Base-by-base conservation (phyloP, 2,329 filamentous ascomycete genomes). In the Aquanectria penicillioides region DNA sequence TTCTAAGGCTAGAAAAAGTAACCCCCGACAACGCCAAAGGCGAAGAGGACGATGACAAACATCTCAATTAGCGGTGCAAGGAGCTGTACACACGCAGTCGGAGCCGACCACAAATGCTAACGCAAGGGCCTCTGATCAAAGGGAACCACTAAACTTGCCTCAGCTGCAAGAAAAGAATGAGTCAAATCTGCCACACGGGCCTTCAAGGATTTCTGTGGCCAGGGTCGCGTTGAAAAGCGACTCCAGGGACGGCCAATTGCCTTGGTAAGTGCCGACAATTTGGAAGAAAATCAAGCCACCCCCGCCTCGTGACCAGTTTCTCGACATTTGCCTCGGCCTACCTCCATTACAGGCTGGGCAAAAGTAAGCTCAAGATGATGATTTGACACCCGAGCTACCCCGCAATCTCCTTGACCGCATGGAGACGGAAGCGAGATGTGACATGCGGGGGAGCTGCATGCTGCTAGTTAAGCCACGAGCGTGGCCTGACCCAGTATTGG, bases 211-310 rank as follows among this genome's bases (percentile, higher is more conserved):
- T n/a, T n/a, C n/a, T n/a, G n/a, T n/a, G n/a, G n/a, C n/a, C n/a
- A n/a, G n/a, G n/a, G n/a, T n/a, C n/a, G n/a, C n/a, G 6, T 6
- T 12, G 33, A 36, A 5, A 15, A 36, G 13, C 11, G 6, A n/a
- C 18, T 15, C 33, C 12, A 33, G 5, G 29, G 29, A 12, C 28
- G 26, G 44, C 29, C 53, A 68, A 69, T 48, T 66, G 62, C 62
- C 62, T 56, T 51, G 40, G 29, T 52, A 66, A 58, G 15, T 67
- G 65, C 63, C 65, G 65, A 52, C n/a, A 29, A 25, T 38, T 51
- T 37, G 20, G 23, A 2, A 20, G 15, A 29, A 13, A 9, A 25
- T 4, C 17, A 43, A 56, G 44, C 58, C 41, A 66, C 28, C 63
- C 66, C 67, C 66, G 57, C 66, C 17, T 12, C 22, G 15, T 22